Conservation (phyloP, 1,284 basidiomycete genomes). For the Hymenochaete sp. region DNA sequence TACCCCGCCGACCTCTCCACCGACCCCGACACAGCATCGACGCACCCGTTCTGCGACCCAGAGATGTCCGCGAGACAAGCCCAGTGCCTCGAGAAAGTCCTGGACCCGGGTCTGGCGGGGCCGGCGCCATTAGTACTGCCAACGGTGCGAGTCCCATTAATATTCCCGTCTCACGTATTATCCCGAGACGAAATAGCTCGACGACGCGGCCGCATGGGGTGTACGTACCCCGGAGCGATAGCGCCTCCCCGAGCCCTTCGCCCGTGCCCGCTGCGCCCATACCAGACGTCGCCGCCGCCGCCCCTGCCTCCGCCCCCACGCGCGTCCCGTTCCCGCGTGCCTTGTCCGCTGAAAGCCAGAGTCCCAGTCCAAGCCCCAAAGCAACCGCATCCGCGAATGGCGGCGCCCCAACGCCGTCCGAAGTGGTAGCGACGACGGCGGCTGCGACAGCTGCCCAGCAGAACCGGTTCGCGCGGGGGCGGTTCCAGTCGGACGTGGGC, state of each 20-base stretch:
- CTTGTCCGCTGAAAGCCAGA: conserved; percentile 37
- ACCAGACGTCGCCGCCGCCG: conserved; percentile 22
- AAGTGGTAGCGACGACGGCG: conserved; percentile 7
- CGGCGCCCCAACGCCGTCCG: not conserved
- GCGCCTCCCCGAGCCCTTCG: conserved; percentile 25
- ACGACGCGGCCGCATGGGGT: conserved; percentile 46
- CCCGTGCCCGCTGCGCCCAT: too few species aligned
- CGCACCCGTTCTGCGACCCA: conserved; percentile 43
- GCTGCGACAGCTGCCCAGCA: conserved; percentile 26
- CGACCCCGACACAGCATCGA: conserved; percentile 50
- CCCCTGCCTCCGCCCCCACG: conserved; percentile 25
- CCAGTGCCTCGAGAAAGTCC: conserved; percentile 36
- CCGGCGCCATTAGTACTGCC: not conserved
- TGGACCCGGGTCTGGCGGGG: conserved; percentile 18
- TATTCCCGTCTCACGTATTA: conserved; percentile 28
- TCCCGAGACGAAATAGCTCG: conserved; percentile 48
- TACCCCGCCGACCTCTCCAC: conserved; percentile 47
- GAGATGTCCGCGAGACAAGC: conserved; percentile 47
- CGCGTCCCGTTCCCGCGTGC: conserved; percentile 55
- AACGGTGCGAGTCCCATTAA: not conserved
- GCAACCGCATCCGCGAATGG: not conserved
- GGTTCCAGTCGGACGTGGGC: conserved; percentile 53
- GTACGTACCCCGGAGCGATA: conserved; percentile 36
- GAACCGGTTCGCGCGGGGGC: conserved; percentile 39
- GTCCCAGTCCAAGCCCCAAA: not conserved